Evolutionary conservation across 305 asterid genomes (phyloP), one percentile per base, ranked within the genome.

Genomic region (Fraxinus angustifolia): DNA sequence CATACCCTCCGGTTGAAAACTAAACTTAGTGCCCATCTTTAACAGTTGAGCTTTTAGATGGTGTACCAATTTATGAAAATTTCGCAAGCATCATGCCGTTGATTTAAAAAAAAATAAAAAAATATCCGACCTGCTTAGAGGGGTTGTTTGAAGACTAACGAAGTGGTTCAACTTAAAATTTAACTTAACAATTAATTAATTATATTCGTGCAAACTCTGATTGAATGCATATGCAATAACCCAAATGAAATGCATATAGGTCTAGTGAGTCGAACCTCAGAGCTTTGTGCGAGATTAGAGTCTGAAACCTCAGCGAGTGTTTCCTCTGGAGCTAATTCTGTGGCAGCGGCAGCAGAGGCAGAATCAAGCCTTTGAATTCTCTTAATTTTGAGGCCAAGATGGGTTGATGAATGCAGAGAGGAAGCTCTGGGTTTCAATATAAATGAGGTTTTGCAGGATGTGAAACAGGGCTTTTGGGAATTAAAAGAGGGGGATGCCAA

Each of bases 401-500:
- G 75, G 45, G 76, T 16, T 1, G 85, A 65, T 79, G 86, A 86
- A 73, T 45, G 84, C 65, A 77, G 73, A 68, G 79, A 79, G 42
- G 78, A 35, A 76, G 62, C 75, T 72, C 38, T 84, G 53, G 83
- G 85, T 67, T 81, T 86, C 42, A 86, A 42, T 36, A 83, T 80
- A 48, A 77, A 23, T 31, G 91, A 81, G 81, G 82, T 42, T 81
- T 80, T 87, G 82, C 80, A 86, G 35, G 88, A 84, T 45, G 82
- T 35, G n/a, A 82, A 81, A 19, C 38, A 60, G 8, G 79, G 80
- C 74, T 87, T 88, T 60, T 85, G 89, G 88, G 82, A 78, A 82
- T 81, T 60, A 77, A 90, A 86, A 38, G 92, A 78, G 14, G 90
- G 85, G 45, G 74, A 79, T 34, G 86, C 82, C 8, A 91, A 73